Percentiles rank a stretch among this genome's conserved stretches.
Evolutionary conservation across 2,329 filamentous ascomycete genomes (phyloP).

Genomic region (Diaporthe velutina): DNA sequence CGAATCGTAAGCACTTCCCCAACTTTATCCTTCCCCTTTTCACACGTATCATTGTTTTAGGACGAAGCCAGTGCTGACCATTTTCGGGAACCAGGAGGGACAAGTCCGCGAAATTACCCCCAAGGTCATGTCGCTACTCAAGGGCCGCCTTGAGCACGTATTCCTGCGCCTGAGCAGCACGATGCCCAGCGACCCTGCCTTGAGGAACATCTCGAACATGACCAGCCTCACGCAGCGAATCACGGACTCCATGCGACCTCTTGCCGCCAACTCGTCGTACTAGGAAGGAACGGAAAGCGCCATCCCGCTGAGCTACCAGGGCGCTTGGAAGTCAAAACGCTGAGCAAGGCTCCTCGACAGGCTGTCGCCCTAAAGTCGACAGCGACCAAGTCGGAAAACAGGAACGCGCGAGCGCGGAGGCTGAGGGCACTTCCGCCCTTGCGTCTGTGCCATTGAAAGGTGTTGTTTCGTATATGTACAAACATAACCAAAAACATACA

Average conservation of each 20-base stretch:
- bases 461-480: constrained; percentile 23
- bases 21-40: background rate
- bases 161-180: constrained; percentile 63
- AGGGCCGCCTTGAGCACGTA: constrained; percentile 65
- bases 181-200: constrained; percentile 59
- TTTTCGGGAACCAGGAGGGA: constrained; percentile 56
- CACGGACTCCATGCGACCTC: constrained; percentile 42
- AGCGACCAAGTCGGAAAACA: too few species aligned
- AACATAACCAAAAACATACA: constrained; percentile 31
- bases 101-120: constrained; percentile 68
- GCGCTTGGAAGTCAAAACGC: background rate
- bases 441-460: background rate
- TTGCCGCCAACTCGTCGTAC: constrained; percentile 10
- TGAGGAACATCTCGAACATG: constrained; percentile 63
- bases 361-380: background rate
- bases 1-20: constrained; percentile 61
- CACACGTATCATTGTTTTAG: constrained; percentile 6
- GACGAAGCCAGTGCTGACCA: background rate
- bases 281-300: background rate
- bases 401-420: background rate
- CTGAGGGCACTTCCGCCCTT: background rate
- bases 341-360: background rate
- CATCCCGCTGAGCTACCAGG: background rate
- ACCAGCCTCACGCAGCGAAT: constrained; percentile 52
- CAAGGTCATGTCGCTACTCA: constrained; percentile 68